These are phyloP conservation scores for Phyllosticta capitalensis DNA, from an alignment of 2,329 filamentous ascomycete genomes.

Conservation along the genomic window DNA sequence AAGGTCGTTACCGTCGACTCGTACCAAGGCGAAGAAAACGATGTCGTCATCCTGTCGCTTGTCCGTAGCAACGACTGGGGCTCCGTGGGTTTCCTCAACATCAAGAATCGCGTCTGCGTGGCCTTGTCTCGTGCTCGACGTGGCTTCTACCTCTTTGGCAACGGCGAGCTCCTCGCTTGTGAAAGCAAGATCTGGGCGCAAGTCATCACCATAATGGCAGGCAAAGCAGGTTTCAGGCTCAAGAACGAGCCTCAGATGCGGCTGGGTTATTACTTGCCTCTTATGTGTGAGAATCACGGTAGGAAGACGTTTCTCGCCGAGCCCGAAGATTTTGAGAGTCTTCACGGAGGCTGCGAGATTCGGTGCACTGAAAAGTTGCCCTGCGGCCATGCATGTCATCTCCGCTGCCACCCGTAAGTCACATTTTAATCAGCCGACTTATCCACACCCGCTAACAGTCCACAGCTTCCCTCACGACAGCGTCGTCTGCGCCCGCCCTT, in stretches of 20 bases:
- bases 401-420: conserved; percentile 23
- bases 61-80: conserved; percentile 56
- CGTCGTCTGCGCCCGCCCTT: conserved; percentile 1
- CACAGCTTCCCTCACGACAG: neutral
- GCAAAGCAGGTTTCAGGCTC: conserved; percentile 23
- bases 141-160: conserved; percentile 80
- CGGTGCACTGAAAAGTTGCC: conserved; percentile 15
- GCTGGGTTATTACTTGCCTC: conserved; percentile 46
- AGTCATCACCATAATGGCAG: conserved; percentile 39
- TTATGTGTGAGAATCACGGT: conserved; percentile 54
- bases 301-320: conserved; percentile 40
- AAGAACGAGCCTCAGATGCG: conserved; percentile 19
- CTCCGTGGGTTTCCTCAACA: conserved; percentile 64
- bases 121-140: conserved; percentile 61
- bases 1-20: conserved; percentile 77
- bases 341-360: conserved; percentile 6
- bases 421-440: neutral
- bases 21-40: conserved; percentile 87
- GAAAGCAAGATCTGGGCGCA: conserved; percentile 43
- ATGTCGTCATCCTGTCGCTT: conserved; percentile 69
- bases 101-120: conserved; percentile 54
- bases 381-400: conserved; percentile 25
- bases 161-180: conserved; percentile 46
- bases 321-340: neutral
- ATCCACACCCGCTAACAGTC: neutral